Evolutionary conservation across 345 rosid species (phyloP).

Genomic region (Salix purpurea): DNA sequence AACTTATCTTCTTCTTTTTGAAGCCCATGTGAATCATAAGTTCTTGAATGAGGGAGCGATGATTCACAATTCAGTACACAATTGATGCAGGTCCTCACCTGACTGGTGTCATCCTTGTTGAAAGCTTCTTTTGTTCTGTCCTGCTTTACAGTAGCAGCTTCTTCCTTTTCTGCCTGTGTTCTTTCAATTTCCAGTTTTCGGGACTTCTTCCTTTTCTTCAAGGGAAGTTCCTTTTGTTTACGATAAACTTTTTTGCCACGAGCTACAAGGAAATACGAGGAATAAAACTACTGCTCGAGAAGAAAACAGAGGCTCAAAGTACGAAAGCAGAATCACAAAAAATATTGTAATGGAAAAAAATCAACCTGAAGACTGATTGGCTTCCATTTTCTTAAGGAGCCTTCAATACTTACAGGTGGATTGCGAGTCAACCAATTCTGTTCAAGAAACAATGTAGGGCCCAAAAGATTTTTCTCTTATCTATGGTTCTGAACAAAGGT

Average conservation of each 20-base stretch:
- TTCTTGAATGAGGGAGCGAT: not conserved
- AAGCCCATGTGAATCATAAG: not conserved
- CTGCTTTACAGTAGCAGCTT: not conserved
- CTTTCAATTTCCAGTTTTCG: not conserved
- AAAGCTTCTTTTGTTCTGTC: no score
- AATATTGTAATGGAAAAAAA: not conserved
- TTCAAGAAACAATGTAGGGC: not conserved
- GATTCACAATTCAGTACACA: constrained; percentile 12
- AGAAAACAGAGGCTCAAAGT: not conserved
- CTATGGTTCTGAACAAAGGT: not conserved
- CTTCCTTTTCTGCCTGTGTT: not conserved
- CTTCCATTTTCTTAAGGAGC: not conserved
- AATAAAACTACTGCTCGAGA: not conserved
- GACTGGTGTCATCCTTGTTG: not conserved
- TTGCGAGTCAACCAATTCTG: not conserved
- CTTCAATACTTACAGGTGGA: not conserved
- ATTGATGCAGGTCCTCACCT: not conserved
- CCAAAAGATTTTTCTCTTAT: not conserved
- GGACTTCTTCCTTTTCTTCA: constrained; percentile 7
- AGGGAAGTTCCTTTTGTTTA: constrained; percentile 10
- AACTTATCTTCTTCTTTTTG: not conserved
- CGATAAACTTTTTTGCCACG: not conserved
- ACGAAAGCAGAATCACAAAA: not conserved
- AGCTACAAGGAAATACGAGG: not conserved
- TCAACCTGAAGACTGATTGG: not conserved